These are phyloP conservation scores for Exophiala dermatitidis DNA, from an alignment of 2,329 filamentous ascomycete species.

Conservation along the genomic window DNA sequence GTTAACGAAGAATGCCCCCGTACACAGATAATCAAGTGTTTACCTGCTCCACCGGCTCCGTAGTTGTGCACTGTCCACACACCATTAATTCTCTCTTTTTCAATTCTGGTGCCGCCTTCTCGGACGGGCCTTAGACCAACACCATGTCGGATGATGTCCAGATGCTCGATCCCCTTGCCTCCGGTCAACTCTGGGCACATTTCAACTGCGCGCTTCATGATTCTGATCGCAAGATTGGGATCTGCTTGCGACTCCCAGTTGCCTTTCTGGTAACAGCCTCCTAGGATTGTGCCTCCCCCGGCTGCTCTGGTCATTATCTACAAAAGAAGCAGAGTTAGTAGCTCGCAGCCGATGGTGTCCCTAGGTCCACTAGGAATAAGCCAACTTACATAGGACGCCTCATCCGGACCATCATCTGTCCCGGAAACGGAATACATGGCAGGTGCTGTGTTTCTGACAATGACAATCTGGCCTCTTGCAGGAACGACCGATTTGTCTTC, in stretches of 20 bases:
- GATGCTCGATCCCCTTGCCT: slow-evolving; percentile 61
- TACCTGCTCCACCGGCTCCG: slow-evolving; percentile 38
- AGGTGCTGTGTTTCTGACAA: slow-evolving; percentile 71
- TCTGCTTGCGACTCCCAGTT: slow-evolving; percentile 76
- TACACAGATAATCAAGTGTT: not conserved
- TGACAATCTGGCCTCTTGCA: slow-evolving; percentile 71
- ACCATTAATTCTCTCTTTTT: slow-evolving; percentile 60
- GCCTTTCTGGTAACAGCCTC: slow-evolving; percentile 73
- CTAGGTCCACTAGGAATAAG: not conserved
- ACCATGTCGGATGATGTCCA: slow-evolving; percentile 71
- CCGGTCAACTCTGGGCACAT: slow-evolving; percentile 57
- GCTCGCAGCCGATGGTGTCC: not conserved
- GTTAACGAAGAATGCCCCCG: slow-evolving; percentile 51
- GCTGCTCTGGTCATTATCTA: slow-evolving; percentile 66
- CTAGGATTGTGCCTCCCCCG: slow-evolving; percentile 75
- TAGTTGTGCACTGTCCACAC: slow-evolving; percentile 62
- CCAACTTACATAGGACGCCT: slow-evolving; percentile 54
- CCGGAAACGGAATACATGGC: slow-evolving; percentile 65
- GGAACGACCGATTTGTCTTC: slow-evolving; percentile 66
- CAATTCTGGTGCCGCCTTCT: slow-evolving; percentile 65
- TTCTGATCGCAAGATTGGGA: slow-evolving; percentile 68
- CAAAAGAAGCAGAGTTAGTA: not conserved
- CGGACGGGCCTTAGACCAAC: slow-evolving; percentile 74
- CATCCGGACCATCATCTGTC: slow-evolving; percentile 64
- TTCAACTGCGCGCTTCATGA: slow-evolving; percentile 70